Percentiles rank a stretch among this genome's conserved stretches.
These are phyloP conservation scores for Boletus coccyginus DNA, from an alignment of 768 basidiomycete species.

Conservation along the genomic window DNA sequence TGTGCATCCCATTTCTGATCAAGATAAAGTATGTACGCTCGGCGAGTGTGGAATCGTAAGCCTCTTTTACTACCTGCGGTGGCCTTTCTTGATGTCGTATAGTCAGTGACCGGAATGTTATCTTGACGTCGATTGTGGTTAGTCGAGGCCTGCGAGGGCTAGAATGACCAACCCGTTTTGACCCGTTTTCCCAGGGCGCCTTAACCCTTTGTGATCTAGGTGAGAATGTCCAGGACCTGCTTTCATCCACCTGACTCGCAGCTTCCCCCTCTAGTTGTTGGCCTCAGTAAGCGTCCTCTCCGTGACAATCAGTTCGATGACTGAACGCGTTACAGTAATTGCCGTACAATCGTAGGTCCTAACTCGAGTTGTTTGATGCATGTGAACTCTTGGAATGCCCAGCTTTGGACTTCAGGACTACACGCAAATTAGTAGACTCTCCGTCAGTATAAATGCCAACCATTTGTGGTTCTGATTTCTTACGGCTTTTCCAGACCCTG, in stretches of 20 bases:
- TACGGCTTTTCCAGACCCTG: constrained; percentile 34
- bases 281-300: constrained; percentile 6
- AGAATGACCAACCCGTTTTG: not conserved
- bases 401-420: constrained; percentile 41
- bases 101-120: constrained; percentile 42
- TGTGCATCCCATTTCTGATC: not conserved
- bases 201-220: constrained; percentile 45
- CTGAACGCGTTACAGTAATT: constrained; percentile 36
- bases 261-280: constrained; percentile 1
- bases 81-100: constrained; percentile 27
- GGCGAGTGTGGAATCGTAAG: constrained; percentile 48
- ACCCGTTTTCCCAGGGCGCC: constrained; percentile 24
- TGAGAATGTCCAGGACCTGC: constrained; percentile 22
- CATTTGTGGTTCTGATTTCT: not conserved
- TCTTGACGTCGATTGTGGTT: constrained; percentile 46
- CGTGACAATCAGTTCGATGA: not conserved
- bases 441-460: constrained; percentile 32
- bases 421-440: constrained; percentile 35
- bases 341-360: constrained; percentile 46
- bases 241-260: not conserved
- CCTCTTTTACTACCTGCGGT: not conserved
- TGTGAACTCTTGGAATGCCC: not conserved
- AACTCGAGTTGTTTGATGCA: not conserved
- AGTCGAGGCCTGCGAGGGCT: constrained; percentile 15
- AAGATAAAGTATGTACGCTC: constrained; percentile 43